Evolutionary conservation across 768 basidiomycete species (phyloP).

Genomic region (Termitomyces sp.): DNA sequence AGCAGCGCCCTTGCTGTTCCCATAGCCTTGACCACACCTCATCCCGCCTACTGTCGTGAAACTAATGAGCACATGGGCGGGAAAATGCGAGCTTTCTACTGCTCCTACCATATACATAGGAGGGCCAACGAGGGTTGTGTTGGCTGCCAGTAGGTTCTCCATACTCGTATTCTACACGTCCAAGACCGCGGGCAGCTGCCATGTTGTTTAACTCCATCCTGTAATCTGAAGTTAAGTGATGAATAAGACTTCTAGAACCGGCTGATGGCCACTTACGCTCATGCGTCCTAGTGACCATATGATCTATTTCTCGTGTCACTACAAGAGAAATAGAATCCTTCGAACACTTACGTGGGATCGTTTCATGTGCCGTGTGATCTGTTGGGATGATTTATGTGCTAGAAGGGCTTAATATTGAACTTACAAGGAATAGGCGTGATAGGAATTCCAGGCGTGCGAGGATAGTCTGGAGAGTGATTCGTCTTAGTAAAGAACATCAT

Average conservation of each 20-base stretch:
- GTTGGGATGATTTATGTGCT: background rate
- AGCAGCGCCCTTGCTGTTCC: background rate
- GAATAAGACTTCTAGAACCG: background rate
- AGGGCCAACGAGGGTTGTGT: slow-evolving; percentile 2
- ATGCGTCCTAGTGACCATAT: background rate
- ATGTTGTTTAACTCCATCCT: background rate
- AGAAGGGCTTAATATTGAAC: background rate
- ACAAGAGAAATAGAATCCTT: background rate
- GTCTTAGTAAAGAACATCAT: too few relatives aligned
- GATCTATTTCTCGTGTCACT: background rate
- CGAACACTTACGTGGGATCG: background rate
- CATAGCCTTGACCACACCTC: background rate
- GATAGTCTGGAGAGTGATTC: too few relatives aligned
- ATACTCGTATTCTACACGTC: background rate
- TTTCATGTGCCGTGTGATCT: background rate
- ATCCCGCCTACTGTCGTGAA: background rate
- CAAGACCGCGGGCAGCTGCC: background rate
- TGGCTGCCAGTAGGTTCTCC: background rate
- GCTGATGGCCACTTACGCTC: background rate
- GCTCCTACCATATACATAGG: slow-evolving; percentile 3
- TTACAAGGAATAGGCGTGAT: background rate
- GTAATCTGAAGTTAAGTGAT: background rate
- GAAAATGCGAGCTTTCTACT: background rate
- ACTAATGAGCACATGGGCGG: background rate
- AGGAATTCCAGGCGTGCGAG: background rate